Percentiles rank a stretch among this genome's conserved stretches.
Evolutionary conservation across 108 stramenopile species (phyloP).

Genomic region (Pseudonitzschia delicatissima): DNA sequence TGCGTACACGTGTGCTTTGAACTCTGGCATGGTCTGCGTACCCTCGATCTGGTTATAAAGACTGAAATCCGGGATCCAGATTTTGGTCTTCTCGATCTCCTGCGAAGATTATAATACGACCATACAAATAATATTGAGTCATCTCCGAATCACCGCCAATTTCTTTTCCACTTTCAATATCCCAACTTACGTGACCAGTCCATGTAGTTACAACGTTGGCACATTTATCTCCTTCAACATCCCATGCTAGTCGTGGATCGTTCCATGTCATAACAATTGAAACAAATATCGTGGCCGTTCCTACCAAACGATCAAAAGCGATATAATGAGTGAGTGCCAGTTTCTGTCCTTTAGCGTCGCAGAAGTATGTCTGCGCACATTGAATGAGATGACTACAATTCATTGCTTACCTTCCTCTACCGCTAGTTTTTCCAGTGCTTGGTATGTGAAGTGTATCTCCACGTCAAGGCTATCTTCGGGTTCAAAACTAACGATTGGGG

Average conservation of each 20-base stretch:
- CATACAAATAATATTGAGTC: no score
- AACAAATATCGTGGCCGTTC: neutral
- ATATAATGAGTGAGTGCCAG: no score
- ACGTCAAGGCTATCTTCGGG: neutral
- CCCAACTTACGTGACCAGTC: constrained; percentile 9
- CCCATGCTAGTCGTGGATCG: constrained; percentile 25
- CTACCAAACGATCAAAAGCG: no score
- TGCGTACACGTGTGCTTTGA: constrained; percentile 7
- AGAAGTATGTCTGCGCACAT: no score
- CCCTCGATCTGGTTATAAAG: constrained; percentile 19
- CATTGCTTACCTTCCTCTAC: neutral
- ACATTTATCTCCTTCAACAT: neutral
- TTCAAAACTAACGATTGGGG: constrained; percentile 12
- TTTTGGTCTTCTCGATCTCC: constrained; percentile 12
- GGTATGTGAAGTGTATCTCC: neutral
- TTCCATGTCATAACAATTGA: constrained; percentile 10
- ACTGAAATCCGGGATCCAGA: constrained; percentile 29
- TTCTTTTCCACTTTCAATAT: no score
- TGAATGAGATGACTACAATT: no score
- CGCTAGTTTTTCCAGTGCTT: neutral
- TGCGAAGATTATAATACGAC: no score
- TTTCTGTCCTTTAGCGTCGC: no score
- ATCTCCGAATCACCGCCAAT: no score
- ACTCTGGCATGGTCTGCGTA: constrained; percentile 3
- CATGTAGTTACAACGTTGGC: neutral